phyloP scores from a whole-genome alignment of 192 early-diverging fungal species.

The Podila epicladia region DNA sequence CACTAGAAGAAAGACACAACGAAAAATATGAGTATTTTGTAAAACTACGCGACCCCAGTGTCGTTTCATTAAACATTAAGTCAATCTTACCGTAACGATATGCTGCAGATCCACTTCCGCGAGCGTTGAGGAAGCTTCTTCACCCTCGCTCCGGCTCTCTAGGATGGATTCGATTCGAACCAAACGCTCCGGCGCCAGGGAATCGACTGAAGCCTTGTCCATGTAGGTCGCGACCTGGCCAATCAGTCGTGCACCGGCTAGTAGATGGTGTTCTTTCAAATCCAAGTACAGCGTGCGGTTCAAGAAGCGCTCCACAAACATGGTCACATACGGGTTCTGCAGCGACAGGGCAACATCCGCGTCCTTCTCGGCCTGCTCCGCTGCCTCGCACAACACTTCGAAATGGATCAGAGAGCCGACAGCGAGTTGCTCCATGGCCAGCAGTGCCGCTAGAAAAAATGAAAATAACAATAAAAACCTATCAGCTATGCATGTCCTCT shows the following conservation, averaged over 20 bases:
- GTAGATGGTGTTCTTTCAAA: slow-evolving; percentile 7
- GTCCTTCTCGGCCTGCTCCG: neutral
- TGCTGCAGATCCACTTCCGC: neutral
- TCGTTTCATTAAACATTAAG: no score
- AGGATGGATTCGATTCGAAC: neutral
- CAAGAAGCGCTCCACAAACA: slow-evolving; percentile 30
- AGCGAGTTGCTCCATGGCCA: slow-evolving; percentile 31
- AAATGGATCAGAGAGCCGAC: slow-evolving; percentile 18
- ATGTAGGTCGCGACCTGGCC: neutral
- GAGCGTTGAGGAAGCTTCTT: neutral
- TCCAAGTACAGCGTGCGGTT: slow-evolving; percentile 13
- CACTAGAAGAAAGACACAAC: neutral
- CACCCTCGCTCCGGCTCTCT: neutral
- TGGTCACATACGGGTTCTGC: slow-evolving; percentile 25
- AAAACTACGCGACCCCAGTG: no score
- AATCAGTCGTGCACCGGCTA: slow-evolving; percentile 8
- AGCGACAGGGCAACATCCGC: slow-evolving; percentile 9
- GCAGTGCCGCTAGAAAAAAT: slow-evolving; percentile 13
- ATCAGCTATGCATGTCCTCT: neutral
- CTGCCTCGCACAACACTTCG: slow-evolving; percentile 22
- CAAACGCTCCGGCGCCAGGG: neutral
- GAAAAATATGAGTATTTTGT: no score
- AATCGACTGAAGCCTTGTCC: neutral
- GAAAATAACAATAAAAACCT: neutral
- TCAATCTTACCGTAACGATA: neutral